phyloP scores from a whole-genome alignment of 176 grass and related monocot species.

The Eleusine indica region DNA sequence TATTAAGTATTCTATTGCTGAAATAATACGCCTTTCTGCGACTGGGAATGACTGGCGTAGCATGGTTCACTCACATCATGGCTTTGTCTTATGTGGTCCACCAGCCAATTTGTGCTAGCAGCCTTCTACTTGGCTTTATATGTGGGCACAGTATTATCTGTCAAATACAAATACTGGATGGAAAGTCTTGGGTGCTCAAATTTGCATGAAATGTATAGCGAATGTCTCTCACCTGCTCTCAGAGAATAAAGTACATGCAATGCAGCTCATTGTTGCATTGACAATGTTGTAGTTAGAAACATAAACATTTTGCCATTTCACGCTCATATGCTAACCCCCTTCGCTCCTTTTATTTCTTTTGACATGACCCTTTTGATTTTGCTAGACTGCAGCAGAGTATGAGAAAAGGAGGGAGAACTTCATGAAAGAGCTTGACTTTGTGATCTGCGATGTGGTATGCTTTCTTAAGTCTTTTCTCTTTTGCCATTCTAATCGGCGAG shows the following conservation, averaged over 20 bases:
- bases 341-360: background rate
- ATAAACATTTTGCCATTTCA: background rate
- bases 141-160: slow-evolving; percentile 8
- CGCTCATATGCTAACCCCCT: background rate
- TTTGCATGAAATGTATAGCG: background rate
- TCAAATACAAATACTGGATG: slow-evolving; percentile 4
- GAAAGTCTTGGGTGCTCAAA: background rate
- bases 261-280: background rate
- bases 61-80: background rate
- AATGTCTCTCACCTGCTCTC: slow-evolving; percentile 20
- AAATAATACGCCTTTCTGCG: background rate
- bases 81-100: slow-evolving; percentile 19
- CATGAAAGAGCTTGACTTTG: slow-evolving; percentile 94
- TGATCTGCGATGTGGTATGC: slow-evolving; percentile 88
- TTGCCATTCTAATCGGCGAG: background rate
- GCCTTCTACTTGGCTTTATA: slow-evolving; percentile 38
- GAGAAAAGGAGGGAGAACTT: slow-evolving; percentile 92
- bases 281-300: background rate
- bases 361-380: slow-evolving; percentile 38
- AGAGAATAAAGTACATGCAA: slow-evolving; percentile 24
- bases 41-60: background rate
- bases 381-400: slow-evolving; percentile 85
- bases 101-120: background rate
- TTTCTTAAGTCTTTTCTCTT: slow-evolving; percentile 33
- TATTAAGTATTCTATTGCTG: slow-evolving; percentile 12